Evolutionary conservation across 73 alveolate genomes (phyloP).

Genomic region (Breviolum minutum): DNA sequence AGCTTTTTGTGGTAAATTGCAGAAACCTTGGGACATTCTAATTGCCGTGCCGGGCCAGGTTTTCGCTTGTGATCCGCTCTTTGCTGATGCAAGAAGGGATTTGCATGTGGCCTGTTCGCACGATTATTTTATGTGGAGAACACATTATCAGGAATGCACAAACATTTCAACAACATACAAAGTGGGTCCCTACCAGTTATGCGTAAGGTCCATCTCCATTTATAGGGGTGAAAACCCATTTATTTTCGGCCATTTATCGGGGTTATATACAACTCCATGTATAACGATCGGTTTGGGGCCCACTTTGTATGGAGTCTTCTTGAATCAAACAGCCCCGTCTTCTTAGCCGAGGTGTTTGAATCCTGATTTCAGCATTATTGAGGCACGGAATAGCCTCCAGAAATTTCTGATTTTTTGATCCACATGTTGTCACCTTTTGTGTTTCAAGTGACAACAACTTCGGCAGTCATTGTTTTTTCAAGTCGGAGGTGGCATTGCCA

Average conservation of each 20-base stretch:
- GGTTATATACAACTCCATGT: not conserved
- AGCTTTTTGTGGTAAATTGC: not conserved
- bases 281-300: no score
- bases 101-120: conserved; percentile 32
- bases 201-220: no score
- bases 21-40: not conserved
- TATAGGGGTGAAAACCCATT: no score
- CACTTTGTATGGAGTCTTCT: no score
- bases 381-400: no score
- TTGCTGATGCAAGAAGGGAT: conserved; percentile 95
- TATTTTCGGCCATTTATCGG: not conserved
- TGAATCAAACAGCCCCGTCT: not conserved
- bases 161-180: not conserved
- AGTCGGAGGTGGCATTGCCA: conserved; percentile 77
- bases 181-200: no score
- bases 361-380: conserved; percentile 93
- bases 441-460: not conserved
- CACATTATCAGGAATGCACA: not conserved
- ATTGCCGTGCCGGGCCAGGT: not conserved
- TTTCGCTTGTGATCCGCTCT: conserved; percentile 91
- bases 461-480: not conserved
- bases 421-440: not conserved
- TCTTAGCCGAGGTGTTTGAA: conserved; percentile 54
- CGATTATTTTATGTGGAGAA: not conserved
- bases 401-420: no score